Conservation (phyloP, 2,329 filamentous ascomycete genomes). For the Ceratocystis harringtonii region DNA sequence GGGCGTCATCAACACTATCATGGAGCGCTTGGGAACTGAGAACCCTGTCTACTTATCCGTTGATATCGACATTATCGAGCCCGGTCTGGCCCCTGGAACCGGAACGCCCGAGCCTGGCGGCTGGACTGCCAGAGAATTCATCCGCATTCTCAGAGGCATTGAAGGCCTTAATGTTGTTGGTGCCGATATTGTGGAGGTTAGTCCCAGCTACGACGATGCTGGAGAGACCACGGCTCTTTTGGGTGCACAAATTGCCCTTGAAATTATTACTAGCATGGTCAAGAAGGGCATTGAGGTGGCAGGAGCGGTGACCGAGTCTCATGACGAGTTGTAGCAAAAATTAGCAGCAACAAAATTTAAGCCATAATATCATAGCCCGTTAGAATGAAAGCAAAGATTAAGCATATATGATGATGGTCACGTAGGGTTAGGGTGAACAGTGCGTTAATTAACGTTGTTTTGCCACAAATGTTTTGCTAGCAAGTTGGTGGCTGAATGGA, state of each 20-base stretch:
- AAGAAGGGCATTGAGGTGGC: conserved; percentile 28
- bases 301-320: background rate
- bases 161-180: conserved; percentile 75
- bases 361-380: background rate
- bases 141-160: conserved; percentile 65
- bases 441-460: background rate
- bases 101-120: conserved; percentile 83
- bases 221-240: conserved; percentile 66
- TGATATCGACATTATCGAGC: conserved; percentile 80
- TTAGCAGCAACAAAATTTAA: background rate
- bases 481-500: too few species aligned
- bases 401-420: too few species aligned
- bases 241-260: conserved; percentile 66
- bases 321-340: conserved; percentile 5
- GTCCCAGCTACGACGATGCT: conserved; percentile 63
- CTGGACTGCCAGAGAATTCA: conserved; percentile 80
- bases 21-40: conserved; percentile 55
- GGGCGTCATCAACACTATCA: conserved; percentile 56
- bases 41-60: conserved; percentile 64
- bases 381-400: background rate
- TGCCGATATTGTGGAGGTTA: conserved; percentile 80
- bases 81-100: conserved; percentile 51
- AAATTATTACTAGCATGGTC: conserved; percentile 65
- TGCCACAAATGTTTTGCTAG: background rate
- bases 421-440: background rate